Base-by-base conservation (phyloP, 345 rosid species). In the Geranium rotundifolium region DNA sequence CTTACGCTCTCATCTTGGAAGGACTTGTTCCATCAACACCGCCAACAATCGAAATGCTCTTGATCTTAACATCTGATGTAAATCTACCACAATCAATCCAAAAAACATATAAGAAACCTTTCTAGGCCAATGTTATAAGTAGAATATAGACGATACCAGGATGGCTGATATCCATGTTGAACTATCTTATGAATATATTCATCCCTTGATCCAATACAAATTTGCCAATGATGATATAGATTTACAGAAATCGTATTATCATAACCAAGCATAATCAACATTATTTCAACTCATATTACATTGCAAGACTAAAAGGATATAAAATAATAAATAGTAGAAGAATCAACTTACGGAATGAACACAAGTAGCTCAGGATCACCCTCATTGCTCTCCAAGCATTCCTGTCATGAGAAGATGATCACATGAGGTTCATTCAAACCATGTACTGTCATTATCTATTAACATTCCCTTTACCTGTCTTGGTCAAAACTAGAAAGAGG, bases 351-450 rank as follows among this genome's bases (percentile, higher is more conserved):
- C 98, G 98, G 98, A 60, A 92, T 80, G 77, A 74, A 89, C 54
- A 92, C 90, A 69, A 92, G 91, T 65, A 92, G 79, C 76, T 92
- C 98, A 20, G 98, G 96, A 72, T 92, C 98, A 49, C 91, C 96
- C 17, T 89, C 95, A 71, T 87, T 92, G 81, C 96, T 92, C 73
- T 84, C 90, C 91, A 89, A 76, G 79, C 75, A 79, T 66, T 78
- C 96, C 98, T 92, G 81, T 59, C 68, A 66, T 65, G 29, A 37
- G 27, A 57, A 57, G 6, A 64, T 7, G 50, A 62, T 14, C 17
- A 20, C 8, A 4, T 19, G 12, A 61, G 62, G 58, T 52, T 62
- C 50, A 5, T 57, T 19, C 17, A 7, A 23, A 23, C 27, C 27
- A 23, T 0, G 27, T 23, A 23, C 1, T 23, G 27, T 23, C 27